phyloP scores from a whole-genome alignment of 768 basidiomycete species.

The Psilocybe azurescens region DNA sequence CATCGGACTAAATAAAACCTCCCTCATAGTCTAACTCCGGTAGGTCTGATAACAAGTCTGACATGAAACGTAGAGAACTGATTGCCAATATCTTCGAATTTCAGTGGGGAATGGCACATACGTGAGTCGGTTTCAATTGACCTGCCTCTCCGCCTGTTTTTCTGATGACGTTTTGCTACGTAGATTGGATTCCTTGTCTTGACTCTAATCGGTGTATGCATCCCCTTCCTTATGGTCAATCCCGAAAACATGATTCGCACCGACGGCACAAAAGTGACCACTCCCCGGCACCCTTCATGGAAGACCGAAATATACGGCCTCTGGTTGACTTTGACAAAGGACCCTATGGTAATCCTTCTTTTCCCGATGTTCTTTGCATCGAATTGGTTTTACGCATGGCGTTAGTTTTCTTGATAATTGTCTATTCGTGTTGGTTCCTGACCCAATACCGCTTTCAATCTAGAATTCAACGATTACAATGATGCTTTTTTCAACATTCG shows the following conservation, averaged over 20 bases:
- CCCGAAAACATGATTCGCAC: conserved; percentile 76
- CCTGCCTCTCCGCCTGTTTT: neutral
- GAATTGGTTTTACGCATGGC: conserved; percentile 90
- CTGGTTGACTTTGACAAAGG: conserved; percentile 68
- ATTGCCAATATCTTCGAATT: neutral
- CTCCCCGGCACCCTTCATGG: conserved; percentile 76
- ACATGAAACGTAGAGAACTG: neutral
- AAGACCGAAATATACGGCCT: conserved; percentile 74
- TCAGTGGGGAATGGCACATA: conserved; percentile 77
- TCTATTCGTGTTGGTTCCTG: neutral
- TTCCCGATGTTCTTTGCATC: conserved; percentile 89
- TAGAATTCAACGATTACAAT: conserved; percentile 86
- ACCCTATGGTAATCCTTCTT: conserved; percentile 73
- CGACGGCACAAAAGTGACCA: conserved; percentile 71
- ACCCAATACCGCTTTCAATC: conserved; percentile 7
- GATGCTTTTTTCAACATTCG: conserved; percentile 81
- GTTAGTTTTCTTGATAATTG: conserved; percentile 42
- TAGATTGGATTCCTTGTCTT: conserved; percentile 81
- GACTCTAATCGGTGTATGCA: conserved; percentile 66
- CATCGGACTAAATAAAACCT: conserved; percentile 19
- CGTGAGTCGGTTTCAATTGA: conserved; percentile 43
- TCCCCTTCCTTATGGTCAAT: conserved; percentile 75
- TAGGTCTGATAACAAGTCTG: neutral
- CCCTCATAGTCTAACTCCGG: conserved; percentile 43
- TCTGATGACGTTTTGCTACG: neutral